These are phyloP conservation scores for Citrus trifoliata DNA, from an alignment of 345 rosid species.

Conservation along the genomic window DNA sequence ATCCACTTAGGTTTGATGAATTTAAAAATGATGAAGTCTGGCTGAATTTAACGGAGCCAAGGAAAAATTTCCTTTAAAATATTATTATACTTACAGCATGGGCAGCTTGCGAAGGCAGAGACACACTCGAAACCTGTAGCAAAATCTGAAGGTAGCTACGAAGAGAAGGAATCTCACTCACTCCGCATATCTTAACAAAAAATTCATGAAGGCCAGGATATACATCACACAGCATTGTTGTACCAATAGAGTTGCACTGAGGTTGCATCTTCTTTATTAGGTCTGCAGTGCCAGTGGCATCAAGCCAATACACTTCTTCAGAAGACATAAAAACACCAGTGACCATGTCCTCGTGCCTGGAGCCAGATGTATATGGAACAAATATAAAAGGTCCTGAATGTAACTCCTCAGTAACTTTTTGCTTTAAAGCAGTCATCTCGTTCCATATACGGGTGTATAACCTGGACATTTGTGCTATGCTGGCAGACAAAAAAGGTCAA, in stretches of 20 bases:
- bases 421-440: constrained; percentile 52
- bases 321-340: constrained; percentile 61
- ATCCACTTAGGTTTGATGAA: neutral
- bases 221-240: constrained; percentile 48
- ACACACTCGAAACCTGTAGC: constrained; percentile 50
- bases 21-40: neutral
- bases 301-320: constrained; percentile 77
- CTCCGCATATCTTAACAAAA: constrained; percentile 75
- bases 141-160: constrained; percentile 58
- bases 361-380: constrained; percentile 52
- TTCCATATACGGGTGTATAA: constrained; percentile 73
- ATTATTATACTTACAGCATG: constrained; percentile 54
- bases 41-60: neutral
- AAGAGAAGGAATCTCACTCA: constrained; percentile 64
- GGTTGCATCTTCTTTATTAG: constrained; percentile 43
- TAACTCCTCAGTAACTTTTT: constrained; percentile 50
- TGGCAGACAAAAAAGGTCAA: constrained; percentile 37
- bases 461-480: constrained; percentile 71
- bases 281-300: constrained; percentile 65
- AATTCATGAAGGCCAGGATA: constrained; percentile 86
- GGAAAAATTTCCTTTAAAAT: neutral
- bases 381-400: constrained; percentile 55
- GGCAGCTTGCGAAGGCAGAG: constrained; percentile 74
- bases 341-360: constrained; percentile 43
- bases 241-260: constrained; percentile 27